These are phyloP conservation scores for Gossypium herbaceum DNA, from an alignment of 345 rosid species.

Conservation along the genomic window DNA sequence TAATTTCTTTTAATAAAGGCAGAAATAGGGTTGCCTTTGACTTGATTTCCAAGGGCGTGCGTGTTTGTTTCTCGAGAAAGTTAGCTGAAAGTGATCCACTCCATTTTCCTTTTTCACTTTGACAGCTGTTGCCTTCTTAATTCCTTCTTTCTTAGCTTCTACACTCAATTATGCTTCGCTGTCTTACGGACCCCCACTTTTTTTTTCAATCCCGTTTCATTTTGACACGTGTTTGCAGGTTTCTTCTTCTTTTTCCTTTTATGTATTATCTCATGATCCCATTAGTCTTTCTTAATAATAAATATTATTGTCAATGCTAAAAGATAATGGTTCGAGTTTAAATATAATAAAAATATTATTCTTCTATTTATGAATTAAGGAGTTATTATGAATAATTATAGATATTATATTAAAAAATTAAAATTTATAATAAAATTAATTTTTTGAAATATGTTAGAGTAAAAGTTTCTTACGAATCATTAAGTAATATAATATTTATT, in stretches of 20 bases:
- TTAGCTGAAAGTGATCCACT: neutral
- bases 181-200: neutral
- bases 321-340: fast-evolving
- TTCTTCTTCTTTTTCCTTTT: neutral
- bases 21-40: neutral
- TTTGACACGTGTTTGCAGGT: neutral
- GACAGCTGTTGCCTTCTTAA: neutral
- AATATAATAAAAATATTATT: too few species aligned
- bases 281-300: too few species aligned
- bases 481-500: too few species aligned
- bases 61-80: constrained; percentile 17
- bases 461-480: too few species aligned
- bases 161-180: neutral
- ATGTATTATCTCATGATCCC: too few species aligned
- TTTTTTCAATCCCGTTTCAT: neutral
- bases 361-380: fast-evolving
- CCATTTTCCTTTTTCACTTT: neutral
- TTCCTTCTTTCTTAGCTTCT: neutral
- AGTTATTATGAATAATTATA: too few species aligned
- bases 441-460: too few species aligned
- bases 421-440: too few species aligned
- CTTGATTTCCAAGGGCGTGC: neutral
- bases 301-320: too few species aligned
- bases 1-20: neutral
- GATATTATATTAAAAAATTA: too few species aligned